These are phyloP conservation scores for Ruellia speciosa DNA, from an alignment of 305 asterid species.

Conservation along the genomic window DNA sequence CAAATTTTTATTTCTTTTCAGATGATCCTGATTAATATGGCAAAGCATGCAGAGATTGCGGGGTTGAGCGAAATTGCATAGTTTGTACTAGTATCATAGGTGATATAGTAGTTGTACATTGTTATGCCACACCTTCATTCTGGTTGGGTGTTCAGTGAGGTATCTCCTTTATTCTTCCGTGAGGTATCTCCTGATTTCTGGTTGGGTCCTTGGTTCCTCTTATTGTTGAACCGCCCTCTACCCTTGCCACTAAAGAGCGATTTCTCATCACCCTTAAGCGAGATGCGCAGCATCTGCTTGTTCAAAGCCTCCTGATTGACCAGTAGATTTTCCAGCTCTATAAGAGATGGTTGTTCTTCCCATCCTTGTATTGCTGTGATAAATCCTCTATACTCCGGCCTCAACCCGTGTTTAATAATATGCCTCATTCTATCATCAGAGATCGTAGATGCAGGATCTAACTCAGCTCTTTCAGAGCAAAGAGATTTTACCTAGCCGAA, in stretches of 20 bases:
- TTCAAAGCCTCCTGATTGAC: background rate
- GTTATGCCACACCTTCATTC: too few species aligned
- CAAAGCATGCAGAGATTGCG: too few species aligned
- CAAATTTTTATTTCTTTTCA: too few species aligned
- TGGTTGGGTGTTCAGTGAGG: too few species aligned
- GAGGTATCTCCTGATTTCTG: too few species aligned
- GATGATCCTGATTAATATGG: too few species aligned
- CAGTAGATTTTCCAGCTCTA: slow-evolving; percentile 5
- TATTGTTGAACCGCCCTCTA: too few species aligned
- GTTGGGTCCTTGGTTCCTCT: background rate
- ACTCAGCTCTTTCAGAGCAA: background rate
- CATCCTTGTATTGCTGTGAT: slow-evolving; percentile 4
- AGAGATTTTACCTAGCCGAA: slow-evolving; percentile 19
- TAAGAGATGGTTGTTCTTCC: background rate
- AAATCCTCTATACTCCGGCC: slow-evolving; percentile 5
- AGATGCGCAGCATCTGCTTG: background rate
- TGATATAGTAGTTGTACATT: too few species aligned
- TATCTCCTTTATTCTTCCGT: too few species aligned
- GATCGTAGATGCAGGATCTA: slow-evolving; percentile 2
- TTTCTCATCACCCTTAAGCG: background rate
- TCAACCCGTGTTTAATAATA: slow-evolving; percentile 14
- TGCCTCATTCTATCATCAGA: too few species aligned
- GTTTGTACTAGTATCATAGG: too few species aligned
- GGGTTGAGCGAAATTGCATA: too few species aligned
- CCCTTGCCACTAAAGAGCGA: background rate